phyloP scores from a whole-genome alignment of 2,329 filamentous ascomycete species.

The Myriosclerotinia duriaeana region DNA sequence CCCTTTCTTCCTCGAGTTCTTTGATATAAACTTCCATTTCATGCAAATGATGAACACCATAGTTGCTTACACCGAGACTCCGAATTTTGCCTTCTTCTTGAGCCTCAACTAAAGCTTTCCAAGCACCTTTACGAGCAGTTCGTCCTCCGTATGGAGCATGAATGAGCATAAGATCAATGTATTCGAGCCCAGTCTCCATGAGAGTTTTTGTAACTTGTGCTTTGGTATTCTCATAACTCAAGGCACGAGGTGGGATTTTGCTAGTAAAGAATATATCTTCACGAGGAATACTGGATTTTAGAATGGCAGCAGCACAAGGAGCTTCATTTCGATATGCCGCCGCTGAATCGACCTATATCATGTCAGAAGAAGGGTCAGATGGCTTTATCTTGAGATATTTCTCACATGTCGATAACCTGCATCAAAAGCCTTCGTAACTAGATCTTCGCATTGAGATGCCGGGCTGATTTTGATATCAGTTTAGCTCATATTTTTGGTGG shows the following conservation, averaged over 20 bases:
- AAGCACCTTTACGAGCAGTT: conserved; percentile 56
- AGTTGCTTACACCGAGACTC: conserved; percentile 64
- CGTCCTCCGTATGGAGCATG: conserved; percentile 61
- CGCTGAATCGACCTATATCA: conserved; percentile 55
- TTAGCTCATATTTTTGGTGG: background rate
- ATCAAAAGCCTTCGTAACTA: conserved; percentile 56
- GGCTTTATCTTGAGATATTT: background rate
- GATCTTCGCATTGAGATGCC: conserved; percentile 55
- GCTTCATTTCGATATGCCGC: conserved; percentile 58
- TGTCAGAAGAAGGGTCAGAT: conserved; percentile 11
- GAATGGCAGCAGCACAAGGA: conserved; percentile 53
- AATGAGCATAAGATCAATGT: conserved; percentile 66
- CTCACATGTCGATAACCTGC: conserved; percentile 57
- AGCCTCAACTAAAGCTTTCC: conserved; percentile 63
- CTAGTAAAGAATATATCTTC: conserved; percentile 61
- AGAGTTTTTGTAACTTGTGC: conserved; percentile 64
- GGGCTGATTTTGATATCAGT: conserved; percentile 46
- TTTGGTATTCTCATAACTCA: conserved; percentile 65
- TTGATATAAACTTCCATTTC: conserved; percentile 59
- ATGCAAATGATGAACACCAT: conserved; percentile 61
- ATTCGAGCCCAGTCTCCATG: conserved; percentile 56
- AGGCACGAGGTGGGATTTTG: conserved; percentile 53
- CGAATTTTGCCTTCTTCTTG: conserved; percentile 61
- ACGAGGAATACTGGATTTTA: conserved; percentile 51
- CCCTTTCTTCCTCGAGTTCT: conserved; percentile 60